Evolutionary conservation across 2,329 filamentous ascomycete species (phyloP), one percentile per base, ranked within the genome.

Genomic region (Cladosporium velox): DNA sequence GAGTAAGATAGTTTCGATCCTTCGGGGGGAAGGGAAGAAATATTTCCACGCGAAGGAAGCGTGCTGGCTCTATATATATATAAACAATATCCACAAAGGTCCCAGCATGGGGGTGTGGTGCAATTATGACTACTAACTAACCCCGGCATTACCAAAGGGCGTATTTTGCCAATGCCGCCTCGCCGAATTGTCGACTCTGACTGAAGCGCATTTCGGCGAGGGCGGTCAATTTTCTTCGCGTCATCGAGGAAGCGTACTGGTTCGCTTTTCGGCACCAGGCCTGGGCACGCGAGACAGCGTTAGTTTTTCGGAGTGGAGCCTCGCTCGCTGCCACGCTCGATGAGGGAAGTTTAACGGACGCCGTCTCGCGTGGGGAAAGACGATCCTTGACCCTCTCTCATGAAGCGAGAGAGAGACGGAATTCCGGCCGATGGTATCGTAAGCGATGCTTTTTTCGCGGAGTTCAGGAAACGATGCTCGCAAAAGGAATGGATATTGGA

Each of bases 221-320:
- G 24, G 57, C 44, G 47, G 47, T 55, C 60, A 55, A 57, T 57
- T 64, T 64, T 57, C 61, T 55, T 64, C 61, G 61, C 61, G 61
- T 57, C 61, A 64, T 57, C 24, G 60, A 63, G 32, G 18, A 41
- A 26, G 35, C 35, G 11, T 57, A 24, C 15, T 34, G 60, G 61
- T 57, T 57, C 28, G 28, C 28, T 30, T 30, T 30, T 30, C 61
- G 49, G 60, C 47, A 52, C 11, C 28, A 21, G n/a, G 47, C 21
- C 51, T 47, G 35, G 51, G 34, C 51, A 32, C 30, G 30, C 8
- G 30, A 32, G 30, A 5, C 30, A 32, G 32, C 24, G 12, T 52
- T 52, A 26, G 34, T 59, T 44, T 44, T 41, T 24, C n/a, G 14
- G 24, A 59, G 57, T 59, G 57, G 57, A 47, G 57, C 34, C 52